Base-by-base conservation (phyloP, 2,329 filamentous ascomycete species). In the Rutstroemia sydowiana region DNA sequence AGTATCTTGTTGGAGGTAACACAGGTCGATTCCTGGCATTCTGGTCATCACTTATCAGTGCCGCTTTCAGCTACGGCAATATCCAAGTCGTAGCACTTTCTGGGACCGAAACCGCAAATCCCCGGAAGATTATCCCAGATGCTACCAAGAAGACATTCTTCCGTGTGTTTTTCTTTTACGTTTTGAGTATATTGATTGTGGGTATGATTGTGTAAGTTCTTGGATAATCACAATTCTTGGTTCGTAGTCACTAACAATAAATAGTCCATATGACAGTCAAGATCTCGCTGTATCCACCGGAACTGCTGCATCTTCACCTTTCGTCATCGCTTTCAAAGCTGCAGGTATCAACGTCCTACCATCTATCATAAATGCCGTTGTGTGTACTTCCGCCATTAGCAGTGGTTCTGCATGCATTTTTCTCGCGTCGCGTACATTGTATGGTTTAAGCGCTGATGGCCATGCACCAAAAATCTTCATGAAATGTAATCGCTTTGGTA, bases 281-380 rank as follows among this genome's bases (percentile, higher is more conserved):
- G 63, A 73, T 20, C 55, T 64, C 16, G 72, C 84, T 30, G 43
- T 28, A 5, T 59, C 56, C 3, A 60, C 55, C 1, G 67, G 74
- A 60, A 65, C 71, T 45, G 74, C 77, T 7, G 75, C 76, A 1
- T 72, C 77, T 61, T 72, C 68, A 2, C 85, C 84, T 11, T 88
- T 84, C 62, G 85, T 91, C 52, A 87, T 91, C 57, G 87, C 86
- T 16, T 82, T 85, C 37, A 74, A 77, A 9, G 77, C 79, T 18
- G 85, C 85, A 1, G 81, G 83, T 1, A 83, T 91, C 53, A 75
- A 74, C 8, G 82, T 77, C 3, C 77, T 91, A 3, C 83, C 85
- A 0, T 82, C 80, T 7, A 78, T 92, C 48, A 84, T 92, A 68
- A 92, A 92, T 65, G 85, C 84, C 32, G 75, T 90, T 30, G 84